Percentiles rank a stretch among this genome's conserved stretches.
Conservation (phyloP, 1,284 basidiomycete species). For the Tilletia setariae region DNA sequence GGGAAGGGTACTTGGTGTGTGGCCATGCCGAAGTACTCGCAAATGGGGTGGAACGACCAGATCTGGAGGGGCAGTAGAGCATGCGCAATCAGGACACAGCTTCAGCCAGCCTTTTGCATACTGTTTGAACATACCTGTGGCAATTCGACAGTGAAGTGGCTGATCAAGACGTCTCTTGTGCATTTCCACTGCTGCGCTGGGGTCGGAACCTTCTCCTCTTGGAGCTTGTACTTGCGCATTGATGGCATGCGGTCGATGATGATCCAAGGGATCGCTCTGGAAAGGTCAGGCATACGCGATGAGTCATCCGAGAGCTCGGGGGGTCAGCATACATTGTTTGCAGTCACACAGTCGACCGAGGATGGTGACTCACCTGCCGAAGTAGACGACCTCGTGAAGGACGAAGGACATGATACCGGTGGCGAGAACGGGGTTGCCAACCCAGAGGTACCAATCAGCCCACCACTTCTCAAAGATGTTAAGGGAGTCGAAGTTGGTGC, state of each 20-base stretch:
- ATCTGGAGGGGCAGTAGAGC: constrained; percentile 62
- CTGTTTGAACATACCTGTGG: constrained; percentile 60
- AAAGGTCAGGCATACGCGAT: not conserved
- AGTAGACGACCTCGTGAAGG: constrained; percentile 95
- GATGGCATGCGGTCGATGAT: constrained; percentile 91
- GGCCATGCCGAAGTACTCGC: constrained; percentile 81
- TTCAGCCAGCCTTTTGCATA: too few species aligned
- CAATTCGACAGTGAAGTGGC: constrained; percentile 92
- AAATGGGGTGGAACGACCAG: constrained; percentile 92
- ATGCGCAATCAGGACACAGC: not conserved
- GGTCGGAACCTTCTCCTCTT: constrained; percentile 73
- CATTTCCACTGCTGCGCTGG: constrained; percentile 87
- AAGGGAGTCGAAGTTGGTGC: constrained; percentile 38
- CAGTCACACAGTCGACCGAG: too few species aligned
- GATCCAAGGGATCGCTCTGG: constrained; percentile 82
- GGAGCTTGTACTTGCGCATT: constrained; percentile 92
- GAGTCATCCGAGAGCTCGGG: too few species aligned
- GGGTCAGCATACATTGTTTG: too few species aligned
- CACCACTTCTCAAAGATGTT: constrained; percentile 54
- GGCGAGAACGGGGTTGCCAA: constrained; percentile 80
- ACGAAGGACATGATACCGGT: constrained; percentile 92
- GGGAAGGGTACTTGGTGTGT: constrained; percentile 94
- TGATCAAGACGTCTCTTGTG: constrained; percentile 88
- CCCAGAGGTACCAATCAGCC: constrained; percentile 54
- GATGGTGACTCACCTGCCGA: constrained; percentile 58